These are phyloP conservation scores for Naganishia sp. DNA, from an alignment of 1,284 basidiomycete genomes.

Conservation along the genomic window DNA sequence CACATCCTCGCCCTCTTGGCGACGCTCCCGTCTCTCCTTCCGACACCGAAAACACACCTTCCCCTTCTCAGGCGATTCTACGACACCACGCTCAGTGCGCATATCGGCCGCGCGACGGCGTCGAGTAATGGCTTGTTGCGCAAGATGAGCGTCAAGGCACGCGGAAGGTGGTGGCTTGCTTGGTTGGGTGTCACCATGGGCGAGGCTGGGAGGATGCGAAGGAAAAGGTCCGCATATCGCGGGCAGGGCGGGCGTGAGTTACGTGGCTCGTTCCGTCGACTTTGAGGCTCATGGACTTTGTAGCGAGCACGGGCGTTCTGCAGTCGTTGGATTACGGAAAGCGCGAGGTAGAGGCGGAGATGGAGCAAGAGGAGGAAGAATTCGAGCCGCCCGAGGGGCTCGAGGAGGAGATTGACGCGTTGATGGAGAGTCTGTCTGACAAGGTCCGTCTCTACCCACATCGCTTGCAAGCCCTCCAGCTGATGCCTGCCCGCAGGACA, in stretches of 20 bases:
- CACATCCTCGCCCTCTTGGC: slow-evolving; percentile 45
- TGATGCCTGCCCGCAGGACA: slow-evolving; percentile 65
- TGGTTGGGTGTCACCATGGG: slow-evolving; percentile 37
- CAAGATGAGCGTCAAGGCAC: slow-evolving; percentile 50
- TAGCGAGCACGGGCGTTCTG: slow-evolving; percentile 4
- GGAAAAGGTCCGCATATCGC: neutral
- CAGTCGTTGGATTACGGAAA: slow-evolving; percentile 21
- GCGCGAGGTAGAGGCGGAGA: neutral
- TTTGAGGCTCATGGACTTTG: too few species aligned
- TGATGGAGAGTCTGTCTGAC: slow-evolving; percentile 78
- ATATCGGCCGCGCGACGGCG: neutral
- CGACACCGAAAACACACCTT: slow-evolving; percentile 30
- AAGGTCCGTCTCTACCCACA: slow-evolving; percentile 59
- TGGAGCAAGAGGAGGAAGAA: slow-evolving; percentile 53
- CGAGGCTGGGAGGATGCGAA: slow-evolving; percentile 8
- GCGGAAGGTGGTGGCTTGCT: slow-evolving; percentile 51
- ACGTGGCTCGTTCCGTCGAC: neutral
- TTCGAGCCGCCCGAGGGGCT: slow-evolving; percentile 75
- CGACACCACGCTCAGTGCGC: slow-evolving; percentile 41
- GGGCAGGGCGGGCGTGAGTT: neutral
- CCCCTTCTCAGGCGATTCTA: slow-evolving; percentile 34
- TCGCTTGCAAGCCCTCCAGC: neutral
- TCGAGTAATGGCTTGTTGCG: slow-evolving; percentile 43
- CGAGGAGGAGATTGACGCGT: slow-evolving; percentile 71
- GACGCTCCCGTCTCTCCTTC: slow-evolving; percentile 44